phyloP scores from a whole-genome alignment of 768 basidiomycete species.

The Zangia roseola region DNA sequence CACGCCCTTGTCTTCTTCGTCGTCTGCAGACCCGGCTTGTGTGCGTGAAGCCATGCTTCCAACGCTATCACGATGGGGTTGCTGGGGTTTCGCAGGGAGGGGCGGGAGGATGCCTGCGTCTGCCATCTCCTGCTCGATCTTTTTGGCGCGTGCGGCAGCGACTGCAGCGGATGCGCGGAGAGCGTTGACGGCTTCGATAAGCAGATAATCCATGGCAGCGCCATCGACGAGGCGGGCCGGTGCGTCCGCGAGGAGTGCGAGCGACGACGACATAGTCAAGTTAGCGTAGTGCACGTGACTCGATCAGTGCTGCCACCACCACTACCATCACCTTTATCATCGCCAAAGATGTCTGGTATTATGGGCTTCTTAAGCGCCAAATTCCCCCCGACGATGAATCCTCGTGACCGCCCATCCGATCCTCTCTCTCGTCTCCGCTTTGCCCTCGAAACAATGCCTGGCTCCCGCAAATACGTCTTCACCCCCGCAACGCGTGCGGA shows the following conservation, averaged over 20 bases:
- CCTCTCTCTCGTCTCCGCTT: constrained; percentile 73
- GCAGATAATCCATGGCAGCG: constrained; percentile 79
- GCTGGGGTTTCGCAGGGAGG: constrained; percentile 36
- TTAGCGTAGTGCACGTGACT: no score
- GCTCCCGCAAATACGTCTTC: constrained; percentile 74
- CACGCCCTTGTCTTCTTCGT: constrained; percentile 76
- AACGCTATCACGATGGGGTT: constrained; percentile 34
- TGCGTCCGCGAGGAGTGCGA: constrained; percentile 64
- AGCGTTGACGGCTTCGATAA: constrained; percentile 76
- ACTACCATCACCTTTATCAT: no score
- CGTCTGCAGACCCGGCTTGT: constrained; percentile 21
- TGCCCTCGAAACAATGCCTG: constrained; percentile 78
- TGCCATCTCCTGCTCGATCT: constrained; percentile 75
- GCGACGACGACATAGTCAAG: no score
- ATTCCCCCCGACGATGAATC: constrained; percentile 52
- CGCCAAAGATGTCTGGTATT: constrained; percentile 38
- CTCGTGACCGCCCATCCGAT: constrained; percentile 56
- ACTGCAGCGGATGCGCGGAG: constrained; percentile 73
- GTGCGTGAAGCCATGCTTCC: constrained; percentile 27
- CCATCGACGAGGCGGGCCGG: constrained; percentile 60
- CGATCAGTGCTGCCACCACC: no score
- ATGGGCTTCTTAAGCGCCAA: constrained; percentile 49
- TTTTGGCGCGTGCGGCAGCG: constrained; percentile 63
- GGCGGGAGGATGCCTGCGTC: constrained; percentile 69
- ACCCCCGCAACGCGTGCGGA: constrained; percentile 73